Percentiles rank a stretch among this genome's conserved stretches.
These are phyloP conservation scores for Hyphopichia homilentoma DNA, from an alignment of 805 yeast genomes.

Conservation along the genomic window DNA sequence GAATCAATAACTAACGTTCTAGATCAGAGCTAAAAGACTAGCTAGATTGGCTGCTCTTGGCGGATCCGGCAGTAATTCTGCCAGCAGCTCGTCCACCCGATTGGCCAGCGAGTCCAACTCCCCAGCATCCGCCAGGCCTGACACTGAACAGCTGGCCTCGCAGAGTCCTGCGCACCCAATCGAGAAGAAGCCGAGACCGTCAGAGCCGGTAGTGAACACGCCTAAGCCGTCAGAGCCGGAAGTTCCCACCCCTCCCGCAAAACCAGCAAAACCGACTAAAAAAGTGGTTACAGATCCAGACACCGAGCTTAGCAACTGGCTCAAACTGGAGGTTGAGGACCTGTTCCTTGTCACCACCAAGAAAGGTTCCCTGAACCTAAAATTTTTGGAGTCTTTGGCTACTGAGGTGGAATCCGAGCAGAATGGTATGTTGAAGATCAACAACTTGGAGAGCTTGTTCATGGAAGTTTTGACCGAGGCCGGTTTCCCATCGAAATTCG, in stretches of 20 bases:
- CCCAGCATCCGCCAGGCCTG: slow-evolving; percentile 1
- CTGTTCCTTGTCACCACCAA: slow-evolving; percentile 30
- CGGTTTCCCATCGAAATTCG: slow-evolving; percentile 36
- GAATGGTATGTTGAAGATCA: slow-evolving; percentile 17
- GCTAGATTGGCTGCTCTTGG: slow-evolving; percentile 40
- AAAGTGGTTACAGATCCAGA: not conserved
- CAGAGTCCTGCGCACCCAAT: slow-evolving; percentile 5
- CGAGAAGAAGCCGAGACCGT: not conserved
- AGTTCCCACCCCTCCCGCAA: not conserved
- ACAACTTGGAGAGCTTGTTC: slow-evolving; percentile 46
- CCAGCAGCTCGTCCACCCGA: slow-evolving; percentile 3
- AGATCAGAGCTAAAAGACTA: slow-evolving; percentile 51
- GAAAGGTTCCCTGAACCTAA: slow-evolving; percentile 8
- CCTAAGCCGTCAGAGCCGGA: slow-evolving; percentile 1
- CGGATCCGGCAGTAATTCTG: not conserved
- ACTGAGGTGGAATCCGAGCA: slow-evolving; percentile 16
- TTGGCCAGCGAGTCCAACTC: not conserved
- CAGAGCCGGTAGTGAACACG: not conserved
- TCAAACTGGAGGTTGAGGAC: slow-evolving; percentile 30
- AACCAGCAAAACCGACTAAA: not conserved
- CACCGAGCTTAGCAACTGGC: slow-evolving; percentile 35
- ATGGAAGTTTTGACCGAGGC: slow-evolving; percentile 54
- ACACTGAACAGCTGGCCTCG: not conserved
- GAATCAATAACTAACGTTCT: not conserved
- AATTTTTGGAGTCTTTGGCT: slow-evolving; percentile 20